Evolutionary conservation across 1,284 basidiomycete species (phyloP).

Genomic region (Bondarzewia mesenterica): DNA sequence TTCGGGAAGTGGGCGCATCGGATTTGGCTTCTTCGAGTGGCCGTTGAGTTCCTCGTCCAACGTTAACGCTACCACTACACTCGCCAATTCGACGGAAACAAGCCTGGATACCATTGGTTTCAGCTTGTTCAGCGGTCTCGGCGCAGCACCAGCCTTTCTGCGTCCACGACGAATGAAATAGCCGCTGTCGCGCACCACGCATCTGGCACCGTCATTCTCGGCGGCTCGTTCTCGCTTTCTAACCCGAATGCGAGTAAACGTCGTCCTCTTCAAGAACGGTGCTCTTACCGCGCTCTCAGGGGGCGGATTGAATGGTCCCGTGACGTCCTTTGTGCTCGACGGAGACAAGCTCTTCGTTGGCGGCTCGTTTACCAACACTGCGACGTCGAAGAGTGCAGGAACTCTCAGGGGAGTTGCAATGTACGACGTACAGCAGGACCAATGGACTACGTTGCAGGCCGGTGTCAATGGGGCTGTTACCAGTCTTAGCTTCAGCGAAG

Average conservation of each 20-base stretch:
- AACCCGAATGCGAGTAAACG: constrained; percentile 58
- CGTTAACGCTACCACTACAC: constrained; percentile 47
- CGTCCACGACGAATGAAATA: constrained; percentile 28
- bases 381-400: constrained; percentile 41
- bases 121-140: constrained; percentile 47
- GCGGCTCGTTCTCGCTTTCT: constrained; percentile 66
- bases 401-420: constrained; percentile 59
- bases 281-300: constrained; percentile 44
- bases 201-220: constrained; percentile 64
- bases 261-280: constrained; percentile 64
- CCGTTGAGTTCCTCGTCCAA: constrained; percentile 36
- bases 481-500: constrained; percentile 41
- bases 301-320: constrained; percentile 69
- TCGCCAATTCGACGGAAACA: constrained; percentile 73
- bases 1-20: constrained; percentile 26
- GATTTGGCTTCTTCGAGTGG: constrained; percentile 81
- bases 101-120: constrained; percentile 57
- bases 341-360: constrained; percentile 74
- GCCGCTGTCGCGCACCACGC: constrained; percentile 58
- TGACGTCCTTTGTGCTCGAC: constrained; percentile 55
- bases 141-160: constrained; percentile 27
- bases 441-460: constrained; percentile 65
- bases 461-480: constrained; percentile 77
- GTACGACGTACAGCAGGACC: constrained; percentile 63
- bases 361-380: constrained; percentile 76